These are phyloP conservation scores for Coemansia sp. DNA, from an alignment of 192 early-diverging fungal species.

Conservation along the genomic window DNA sequence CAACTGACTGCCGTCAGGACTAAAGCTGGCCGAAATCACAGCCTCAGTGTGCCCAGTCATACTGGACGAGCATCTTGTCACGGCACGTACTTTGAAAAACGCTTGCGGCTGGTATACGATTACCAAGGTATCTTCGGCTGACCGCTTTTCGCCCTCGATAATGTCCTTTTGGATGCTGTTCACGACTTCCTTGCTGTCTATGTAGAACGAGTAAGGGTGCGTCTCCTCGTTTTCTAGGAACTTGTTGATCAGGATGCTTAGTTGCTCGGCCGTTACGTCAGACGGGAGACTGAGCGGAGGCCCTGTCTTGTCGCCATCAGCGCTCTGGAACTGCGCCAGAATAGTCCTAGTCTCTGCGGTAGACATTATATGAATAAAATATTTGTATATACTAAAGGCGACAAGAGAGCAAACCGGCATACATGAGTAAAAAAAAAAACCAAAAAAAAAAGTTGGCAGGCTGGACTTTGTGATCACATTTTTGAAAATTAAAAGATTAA, in stretches of 20 bases:
- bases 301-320: constrained; percentile 76
- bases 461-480: background rate
- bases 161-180: constrained; percentile 78
- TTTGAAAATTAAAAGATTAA: background rate
- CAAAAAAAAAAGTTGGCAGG: background rate
- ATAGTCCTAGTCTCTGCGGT: constrained; percentile 18
- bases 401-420: background rate
- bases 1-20: constrained; percentile 85
- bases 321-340: constrained; percentile 72
- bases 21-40: constrained; percentile 87
- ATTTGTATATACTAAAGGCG: background rate
- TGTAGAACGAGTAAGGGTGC: constrained; percentile 92
- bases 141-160: constrained; percentile 71
- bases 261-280: constrained; percentile 81
- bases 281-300: constrained; percentile 90
- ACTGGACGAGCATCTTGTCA: constrained; percentile 90
- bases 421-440: background rate
- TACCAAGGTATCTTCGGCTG: constrained; percentile 87
- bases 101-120: constrained; percentile 97
- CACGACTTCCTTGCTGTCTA: constrained; percentile 83
- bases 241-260: constrained; percentile 88
- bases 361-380: background rate
- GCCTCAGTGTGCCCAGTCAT: constrained; percentile 92
- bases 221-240: constrained; percentile 81
- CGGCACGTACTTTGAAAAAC: constrained; percentile 90